These are phyloP conservation scores for Debaryomyces prosopidis DNA, from an alignment of 805 yeast species.

Conservation along the genomic window DNA sequence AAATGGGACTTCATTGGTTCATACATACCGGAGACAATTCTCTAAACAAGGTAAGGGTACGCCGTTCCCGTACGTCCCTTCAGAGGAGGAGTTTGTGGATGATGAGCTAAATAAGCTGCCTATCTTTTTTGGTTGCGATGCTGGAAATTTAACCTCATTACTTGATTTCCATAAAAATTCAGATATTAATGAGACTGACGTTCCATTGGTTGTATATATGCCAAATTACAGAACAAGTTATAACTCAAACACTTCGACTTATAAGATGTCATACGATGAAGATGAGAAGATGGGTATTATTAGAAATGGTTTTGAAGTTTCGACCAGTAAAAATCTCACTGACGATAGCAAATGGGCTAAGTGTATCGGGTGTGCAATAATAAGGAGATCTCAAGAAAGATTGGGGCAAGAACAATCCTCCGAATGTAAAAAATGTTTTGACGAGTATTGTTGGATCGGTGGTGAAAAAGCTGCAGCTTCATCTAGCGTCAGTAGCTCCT, in stretches of 20 bases:
- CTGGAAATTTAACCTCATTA: constrained; percentile 42
- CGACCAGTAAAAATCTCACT: constrained; percentile 33
- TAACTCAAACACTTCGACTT: constrained; percentile 34
- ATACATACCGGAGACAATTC: constrained; percentile 36
- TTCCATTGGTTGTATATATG: constrained; percentile 39
- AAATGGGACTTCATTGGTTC: constrained; percentile 39
- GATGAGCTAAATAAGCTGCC: constrained; percentile 47
- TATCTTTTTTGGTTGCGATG: constrained; percentile 43
- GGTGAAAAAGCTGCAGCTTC: not conserved
- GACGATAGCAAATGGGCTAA: constrained; percentile 36
- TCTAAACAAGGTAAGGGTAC: constrained; percentile 53
- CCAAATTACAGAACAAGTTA: constrained; percentile 39
- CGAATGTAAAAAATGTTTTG: constrained; percentile 38
- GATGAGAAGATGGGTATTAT: constrained; percentile 36
- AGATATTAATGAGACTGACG: constrained; percentile 23
- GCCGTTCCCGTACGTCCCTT: constrained; percentile 81
- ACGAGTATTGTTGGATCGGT: constrained; percentile 35
- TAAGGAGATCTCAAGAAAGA: constrained; percentile 42
- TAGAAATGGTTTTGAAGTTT: constrained; percentile 37
- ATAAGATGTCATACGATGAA: constrained; percentile 33
- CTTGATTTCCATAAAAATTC: constrained; percentile 20
- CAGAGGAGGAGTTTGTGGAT: constrained; percentile 57
- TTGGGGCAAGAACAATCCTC: constrained; percentile 33
- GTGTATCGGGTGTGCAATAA: constrained; percentile 43
- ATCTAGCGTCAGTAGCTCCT: not conserved